Percentiles rank a stretch among this genome's conserved stretches.
phyloP scores from a whole-genome alignment of 2,329 filamentous ascomycete genomes.

The Alternaria sp. region DNA sequence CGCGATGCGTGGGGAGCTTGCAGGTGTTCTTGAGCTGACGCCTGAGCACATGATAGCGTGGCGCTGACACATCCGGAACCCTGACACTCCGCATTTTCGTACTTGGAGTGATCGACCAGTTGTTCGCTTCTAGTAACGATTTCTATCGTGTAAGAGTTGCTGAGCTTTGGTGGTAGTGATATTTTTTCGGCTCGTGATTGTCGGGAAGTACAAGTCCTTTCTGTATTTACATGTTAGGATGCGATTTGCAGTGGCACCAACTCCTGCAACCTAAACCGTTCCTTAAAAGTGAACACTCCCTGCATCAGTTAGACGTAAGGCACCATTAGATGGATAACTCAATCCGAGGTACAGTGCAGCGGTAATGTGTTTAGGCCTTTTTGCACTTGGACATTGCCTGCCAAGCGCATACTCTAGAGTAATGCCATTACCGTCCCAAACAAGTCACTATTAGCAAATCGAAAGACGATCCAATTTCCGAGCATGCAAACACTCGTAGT shows the following conservation, averaged over 20 bases:
- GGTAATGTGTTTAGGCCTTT: neutral
- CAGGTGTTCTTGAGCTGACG: conserved; percentile 27
- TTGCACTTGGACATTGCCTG: neutral
- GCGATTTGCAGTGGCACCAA: neutral
- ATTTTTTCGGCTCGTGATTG: neutral
- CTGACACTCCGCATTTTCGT: conserved; percentile 17
- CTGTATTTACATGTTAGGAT: neutral
- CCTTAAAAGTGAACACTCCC: too few relatives aligned
- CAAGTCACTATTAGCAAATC: neutral
- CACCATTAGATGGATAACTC: too few relatives aligned
- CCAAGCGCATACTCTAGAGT: neutral
- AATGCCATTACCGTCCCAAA: neutral
- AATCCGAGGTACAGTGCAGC: too few relatives aligned
- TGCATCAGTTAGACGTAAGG: too few relatives aligned
- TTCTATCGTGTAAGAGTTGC: neutral
- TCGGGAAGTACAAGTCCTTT: neutral
- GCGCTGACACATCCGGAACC: conserved; percentile 35
- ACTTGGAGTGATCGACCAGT: conserved; percentile 1
- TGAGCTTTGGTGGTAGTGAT: too few relatives aligned
- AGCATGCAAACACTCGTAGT: neutral
- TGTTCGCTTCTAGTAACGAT: neutral
- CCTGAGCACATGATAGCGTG: conserved; percentile 39
- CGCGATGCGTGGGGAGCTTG: conserved; percentile 25
- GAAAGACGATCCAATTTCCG: neutral
- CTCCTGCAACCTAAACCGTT: too few relatives aligned